These are phyloP conservation scores for Sinapis alba DNA, from an alignment of 441 rosid species.

Conservation along the genomic window DNA sequence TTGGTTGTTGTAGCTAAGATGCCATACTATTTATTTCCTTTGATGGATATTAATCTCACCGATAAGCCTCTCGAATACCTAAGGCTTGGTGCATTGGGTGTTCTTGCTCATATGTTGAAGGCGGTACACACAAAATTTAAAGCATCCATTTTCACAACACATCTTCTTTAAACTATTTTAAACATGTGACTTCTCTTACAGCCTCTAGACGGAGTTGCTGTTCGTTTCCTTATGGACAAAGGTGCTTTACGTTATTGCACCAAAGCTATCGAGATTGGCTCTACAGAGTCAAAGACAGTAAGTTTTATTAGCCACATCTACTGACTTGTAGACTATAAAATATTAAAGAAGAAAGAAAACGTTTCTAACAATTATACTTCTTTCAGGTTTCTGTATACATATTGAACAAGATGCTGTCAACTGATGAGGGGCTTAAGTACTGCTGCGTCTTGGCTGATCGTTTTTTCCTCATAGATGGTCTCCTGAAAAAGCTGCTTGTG, in stretches of 20 bases:
- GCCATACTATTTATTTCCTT: slow-evolving; percentile 49
- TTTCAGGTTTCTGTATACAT: slow-evolving; percentile 48
- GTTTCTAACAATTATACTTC: not conserved
- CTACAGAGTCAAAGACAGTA: slow-evolving; percentile 48
- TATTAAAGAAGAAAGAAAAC: not conserved
- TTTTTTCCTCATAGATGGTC: slow-evolving; percentile 29
- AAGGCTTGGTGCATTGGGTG: slow-evolving; percentile 55
- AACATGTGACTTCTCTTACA: slow-evolving; percentile 26
- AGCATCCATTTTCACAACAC: not conserved
- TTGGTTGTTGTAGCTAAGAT: slow-evolving; percentile 43
- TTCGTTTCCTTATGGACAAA: slow-evolving; percentile 46
- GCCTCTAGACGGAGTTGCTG: slow-evolving; percentile 41
- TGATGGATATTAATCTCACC: slow-evolving; percentile 35
- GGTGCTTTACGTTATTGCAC: slow-evolving; percentile 46
- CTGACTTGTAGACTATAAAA: not conserved
- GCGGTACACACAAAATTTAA: slow-evolving; percentile 22
- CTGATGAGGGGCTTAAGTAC: slow-evolving; percentile 45
- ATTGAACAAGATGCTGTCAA: slow-evolving; percentile 38
- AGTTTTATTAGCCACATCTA: slow-evolving; percentile 21
- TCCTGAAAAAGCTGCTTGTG: no score
- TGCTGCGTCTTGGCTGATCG: slow-evolving; percentile 45
- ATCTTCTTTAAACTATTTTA: not conserved
- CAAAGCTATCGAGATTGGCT: slow-evolving; percentile 53
- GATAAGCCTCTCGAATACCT: slow-evolving; percentile 40
- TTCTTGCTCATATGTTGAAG: slow-evolving; percentile 51